Conservation (phyloP, 768 basidiomycete species). For the Erythrobasidium yunnanense region DNA sequence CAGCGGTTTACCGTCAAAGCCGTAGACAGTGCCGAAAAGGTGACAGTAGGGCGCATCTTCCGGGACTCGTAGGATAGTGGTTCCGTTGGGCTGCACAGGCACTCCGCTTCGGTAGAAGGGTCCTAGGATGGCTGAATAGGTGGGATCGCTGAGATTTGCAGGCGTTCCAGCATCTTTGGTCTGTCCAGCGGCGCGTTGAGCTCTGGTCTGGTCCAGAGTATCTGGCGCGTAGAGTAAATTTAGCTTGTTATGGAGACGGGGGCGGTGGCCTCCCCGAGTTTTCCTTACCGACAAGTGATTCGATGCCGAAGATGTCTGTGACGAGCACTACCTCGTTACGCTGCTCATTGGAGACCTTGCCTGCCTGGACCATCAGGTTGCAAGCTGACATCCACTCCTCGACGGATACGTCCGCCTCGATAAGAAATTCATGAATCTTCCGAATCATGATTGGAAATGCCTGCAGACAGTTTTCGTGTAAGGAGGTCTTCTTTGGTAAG, state of each 20-base stretch:
- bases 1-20: conserved; percentile 33
- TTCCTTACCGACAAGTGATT: conserved; percentile 34
- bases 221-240: neutral
- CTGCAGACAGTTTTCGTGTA: neutral
- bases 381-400: conserved; percentile 37
- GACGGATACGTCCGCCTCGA: conserved; percentile 34
- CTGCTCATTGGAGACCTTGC: conserved; percentile 30
- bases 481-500: neutral
- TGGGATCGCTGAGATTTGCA: conserved; percentile 9
- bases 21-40: conserved; percentile 30
- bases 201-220: conserved; percentile 15
- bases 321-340: conserved; percentile 37
- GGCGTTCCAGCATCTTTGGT: conserved; percentile 18
- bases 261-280: neutral
- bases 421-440: conserved; percentile 36
- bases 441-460: conserved; percentile 32
- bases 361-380: conserved; percentile 35
- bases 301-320: conserved; percentile 36
- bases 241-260: neutral
- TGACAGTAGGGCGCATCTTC: conserved; percentile 27
- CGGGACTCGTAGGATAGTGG: conserved; percentile 31
- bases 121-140: conserved; percentile 35
- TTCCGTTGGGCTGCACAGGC: conserved; percentile 31
- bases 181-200: conserved; percentile 21
- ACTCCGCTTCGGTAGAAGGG: conserved; percentile 36